Evolutionary conservation across 331 rosid genomes (phyloP), one percentile per base, ranked within the genome.

Genomic region (Telfairia occidentalis): DNA sequence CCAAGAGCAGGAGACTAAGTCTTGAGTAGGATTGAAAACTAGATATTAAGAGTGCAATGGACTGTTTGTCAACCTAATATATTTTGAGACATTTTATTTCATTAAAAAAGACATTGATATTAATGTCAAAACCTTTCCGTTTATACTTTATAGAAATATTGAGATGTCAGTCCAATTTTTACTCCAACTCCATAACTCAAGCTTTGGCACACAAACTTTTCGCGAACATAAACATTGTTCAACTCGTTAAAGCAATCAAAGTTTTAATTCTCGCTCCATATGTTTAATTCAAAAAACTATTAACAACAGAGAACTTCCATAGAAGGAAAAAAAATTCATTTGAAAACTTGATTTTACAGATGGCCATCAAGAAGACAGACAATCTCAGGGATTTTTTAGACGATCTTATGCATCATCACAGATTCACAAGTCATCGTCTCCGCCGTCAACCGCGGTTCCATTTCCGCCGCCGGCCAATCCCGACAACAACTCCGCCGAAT

Each of bases 401-500:
- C n/a, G n/a, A n/a, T n/a, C n/a, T n/a, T n/a, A n/a, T n/a, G 9
- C n/a, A 26, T 12, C n/a, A 2, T 7, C 5, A n/a, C n/a, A n/a
- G n/a, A n/a, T n/a, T n/a, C n/a, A 67, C 12, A 42, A 3, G 32
- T 53, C 64, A 5, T 5, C 13, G 1, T 54, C 24, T 74, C 37
- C 10, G 23, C 3, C 53, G 6, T 23, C 66, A 5, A 21, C 69
- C 24, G 19, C 76, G n/a, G n/a, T n/a, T n/a, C n/a, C n/a, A n/a
- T n/a, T n/a, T n/a, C n/a, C n/a, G 0, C 78, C 79, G 7, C 78
- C 74, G 2, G 86, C 78, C 80, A 83, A 79, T 45, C 76, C 87
- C 2, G 93, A 85, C 78, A 88, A 70, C 34, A 87, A 69, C 7
- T 79, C 80, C 1, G 84, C 83, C 0, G 92, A 89, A 5, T 83